Base-by-base conservation (phyloP, 2,329 filamentous ascomycete species). In the Uncinocarpus reesii region DNA sequence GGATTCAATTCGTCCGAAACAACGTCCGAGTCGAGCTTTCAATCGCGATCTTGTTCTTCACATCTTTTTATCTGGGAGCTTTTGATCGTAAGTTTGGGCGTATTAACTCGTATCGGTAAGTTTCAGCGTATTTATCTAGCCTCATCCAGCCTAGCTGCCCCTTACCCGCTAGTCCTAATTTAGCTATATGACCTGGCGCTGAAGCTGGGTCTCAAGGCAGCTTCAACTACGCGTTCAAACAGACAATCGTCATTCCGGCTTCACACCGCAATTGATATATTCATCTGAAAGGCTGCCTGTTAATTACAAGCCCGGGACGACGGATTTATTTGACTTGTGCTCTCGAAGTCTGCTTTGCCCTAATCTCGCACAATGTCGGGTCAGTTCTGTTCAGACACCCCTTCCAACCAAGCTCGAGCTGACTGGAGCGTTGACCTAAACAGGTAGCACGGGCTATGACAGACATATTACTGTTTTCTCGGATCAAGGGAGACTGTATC, bases 401-500 rank as follows among this genome's bases (percentile, higher is more conserved):
- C 28, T 10, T 41, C 18, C 18, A 23, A 28, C 29, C 50, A 24
- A 29, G 44, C 42, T 50, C 52, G 47, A 40, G 46, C 47, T 41
- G 44, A 48, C 28, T 45, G 58, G 59, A 58, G 57, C 56, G 48
- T 53, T 53, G 48, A 57, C 58, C 49, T 55, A 55, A 55, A 56
- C 62, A 87, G 83, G 83, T 70, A 84, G 81, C 72, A 83, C 86
- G 71, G 89, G 87, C 65, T 96, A 93, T 73, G 92, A 98, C 73
- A 81, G 92, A 76, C 92, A 98, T 73, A 98, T 98, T 64, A 98
- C 92, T 67, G 96, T 98, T 77, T 98, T 98, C 76, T 95, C 92
- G 54, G 92, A 98, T 70, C 89, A 95, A 73, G 92, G 92, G 64
- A 83, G 92, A 68, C 77, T 98, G 68, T 98, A 96, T 70, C 92